Evolutionary conservation across 2,329 filamentous ascomycete species (phyloP).

Genomic region (Trichoderma harzianum): DNA sequence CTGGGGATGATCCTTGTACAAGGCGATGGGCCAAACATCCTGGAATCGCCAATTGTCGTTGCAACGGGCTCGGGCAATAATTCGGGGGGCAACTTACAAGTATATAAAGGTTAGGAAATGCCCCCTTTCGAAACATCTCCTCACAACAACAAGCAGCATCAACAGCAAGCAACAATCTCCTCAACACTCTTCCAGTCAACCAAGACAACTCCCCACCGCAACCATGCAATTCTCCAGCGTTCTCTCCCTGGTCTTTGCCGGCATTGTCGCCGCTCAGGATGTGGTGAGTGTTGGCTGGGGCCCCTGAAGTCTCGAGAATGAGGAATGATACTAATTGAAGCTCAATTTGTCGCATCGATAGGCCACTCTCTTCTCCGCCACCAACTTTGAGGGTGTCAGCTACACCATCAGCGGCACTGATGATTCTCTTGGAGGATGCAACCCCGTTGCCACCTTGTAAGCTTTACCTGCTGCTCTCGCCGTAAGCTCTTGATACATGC

Average conservation of each 20-base stretch:
- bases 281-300: background rate
- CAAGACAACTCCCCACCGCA: background rate
- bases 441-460: background rate
- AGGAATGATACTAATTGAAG: background rate
- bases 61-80: background rate
- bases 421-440: background rate
- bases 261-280: background rate
- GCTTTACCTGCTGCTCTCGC: background rate
- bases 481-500: background rate
- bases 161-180: background rate
- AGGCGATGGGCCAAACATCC: background rate
- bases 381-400: background rate
- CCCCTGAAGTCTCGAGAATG: background rate
- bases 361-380: conserved; percentile 1
- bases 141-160: background rate
- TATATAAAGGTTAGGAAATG: background rate
- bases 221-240: conserved; percentile 1
- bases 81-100: background rate
- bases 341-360: background rate
- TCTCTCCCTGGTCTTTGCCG: background rate
- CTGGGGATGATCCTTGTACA: background rate
- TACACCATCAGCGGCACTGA: background rate
- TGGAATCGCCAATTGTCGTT: background rate
- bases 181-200: background rate
- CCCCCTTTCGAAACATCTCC: background rate